Evolutionary conservation across 768 basidiomycete species (phyloP).

Genomic region (Pholiota conissans): DNA sequence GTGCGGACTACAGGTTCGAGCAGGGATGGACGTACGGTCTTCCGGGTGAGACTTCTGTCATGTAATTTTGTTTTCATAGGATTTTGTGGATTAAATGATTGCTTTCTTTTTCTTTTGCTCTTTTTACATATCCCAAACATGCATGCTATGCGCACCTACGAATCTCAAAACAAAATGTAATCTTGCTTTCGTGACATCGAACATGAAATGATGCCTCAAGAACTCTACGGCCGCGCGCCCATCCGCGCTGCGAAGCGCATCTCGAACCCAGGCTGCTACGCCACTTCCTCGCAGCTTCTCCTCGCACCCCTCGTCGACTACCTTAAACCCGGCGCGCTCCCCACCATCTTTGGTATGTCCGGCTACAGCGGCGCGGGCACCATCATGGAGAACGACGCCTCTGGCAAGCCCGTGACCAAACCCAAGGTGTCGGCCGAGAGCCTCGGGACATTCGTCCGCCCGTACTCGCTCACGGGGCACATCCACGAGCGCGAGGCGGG

Average conservation of each 20-base stretch:
- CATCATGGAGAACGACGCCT: conserved; percentile 61
- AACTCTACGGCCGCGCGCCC: conserved; percentile 77
- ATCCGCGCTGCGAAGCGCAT: conserved; percentile 79
- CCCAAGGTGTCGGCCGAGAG: conserved; percentile 83
- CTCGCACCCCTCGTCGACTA: conserved; percentile 84
- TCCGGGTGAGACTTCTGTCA: conserved; percentile 79
- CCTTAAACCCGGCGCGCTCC: conserved; percentile 58
- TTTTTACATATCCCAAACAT: conserved; percentile 14
- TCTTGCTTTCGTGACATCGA: background rate
- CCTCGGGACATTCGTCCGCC: conserved; percentile 72
- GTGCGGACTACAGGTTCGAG: conserved; percentile 96
- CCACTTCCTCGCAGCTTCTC: conserved; percentile 90
- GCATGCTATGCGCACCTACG: conserved; percentile 1
- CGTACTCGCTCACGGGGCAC: conserved; percentile 94
- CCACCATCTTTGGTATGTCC: conserved; percentile 90
- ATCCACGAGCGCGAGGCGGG: conserved; percentile 98
- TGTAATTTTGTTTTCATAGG: conserved; percentile 18
- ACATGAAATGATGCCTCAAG: conserved; percentile 38
- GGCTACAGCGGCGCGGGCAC: conserved; percentile 98
- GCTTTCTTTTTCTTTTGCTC: conserved; percentile 31
- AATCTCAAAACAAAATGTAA: background rate
- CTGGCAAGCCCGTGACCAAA: conserved; percentile 70
- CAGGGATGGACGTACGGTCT: conserved; percentile 95
- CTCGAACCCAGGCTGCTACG: conserved; percentile 97
- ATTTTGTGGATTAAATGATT: conserved; percentile 22